Evolutionary conservation across 148 eudicot genomes (phyloP).

Genomic region (Vaccinium myrtillus): DNA sequence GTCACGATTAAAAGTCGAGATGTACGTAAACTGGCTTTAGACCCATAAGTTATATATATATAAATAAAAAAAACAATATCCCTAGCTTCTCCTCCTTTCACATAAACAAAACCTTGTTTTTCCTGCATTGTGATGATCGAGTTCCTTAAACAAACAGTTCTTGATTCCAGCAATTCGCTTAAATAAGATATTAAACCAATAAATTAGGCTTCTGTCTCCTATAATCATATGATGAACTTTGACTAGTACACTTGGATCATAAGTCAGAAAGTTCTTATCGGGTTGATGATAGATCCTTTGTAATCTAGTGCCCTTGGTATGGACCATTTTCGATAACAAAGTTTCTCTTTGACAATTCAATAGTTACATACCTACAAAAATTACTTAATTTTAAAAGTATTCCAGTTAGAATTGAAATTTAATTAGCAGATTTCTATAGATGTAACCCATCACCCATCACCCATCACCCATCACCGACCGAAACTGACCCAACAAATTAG

Average conservation of each 20-base stretch:
- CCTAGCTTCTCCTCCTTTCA: too few relatives aligned
- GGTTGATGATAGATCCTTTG: not conserved
- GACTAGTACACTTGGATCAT: not conserved
- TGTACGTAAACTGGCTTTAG: too few relatives aligned
- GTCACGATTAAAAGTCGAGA: too few relatives aligned
- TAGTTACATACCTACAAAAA: not conserved
- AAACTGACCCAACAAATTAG: too few relatives aligned
- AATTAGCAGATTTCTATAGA: not conserved
- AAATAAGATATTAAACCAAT: not conserved
- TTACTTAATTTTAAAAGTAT: not conserved
- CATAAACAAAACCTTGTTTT: too few relatives aligned
- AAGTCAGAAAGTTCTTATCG: not conserved
- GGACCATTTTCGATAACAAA: too few relatives aligned
- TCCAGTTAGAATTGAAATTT: not conserved
- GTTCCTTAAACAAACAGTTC: not conserved
- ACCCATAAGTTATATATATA: too few relatives aligned
- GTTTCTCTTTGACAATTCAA: not conserved
- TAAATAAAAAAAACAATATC: too few relatives aligned
- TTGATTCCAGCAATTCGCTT: not conserved
- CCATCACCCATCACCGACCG: not conserved
- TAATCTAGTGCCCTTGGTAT: not conserved
- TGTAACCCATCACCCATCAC: not conserved
- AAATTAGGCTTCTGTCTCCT: not conserved
- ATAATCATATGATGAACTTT: not conserved
- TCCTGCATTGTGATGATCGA: not conserved